Percentiles rank a stretch among this genome's conserved stretches.
phyloP scores from a whole-genome alignment of 164 flowering plant genomes.

The Taxillus chinensis region DNA sequence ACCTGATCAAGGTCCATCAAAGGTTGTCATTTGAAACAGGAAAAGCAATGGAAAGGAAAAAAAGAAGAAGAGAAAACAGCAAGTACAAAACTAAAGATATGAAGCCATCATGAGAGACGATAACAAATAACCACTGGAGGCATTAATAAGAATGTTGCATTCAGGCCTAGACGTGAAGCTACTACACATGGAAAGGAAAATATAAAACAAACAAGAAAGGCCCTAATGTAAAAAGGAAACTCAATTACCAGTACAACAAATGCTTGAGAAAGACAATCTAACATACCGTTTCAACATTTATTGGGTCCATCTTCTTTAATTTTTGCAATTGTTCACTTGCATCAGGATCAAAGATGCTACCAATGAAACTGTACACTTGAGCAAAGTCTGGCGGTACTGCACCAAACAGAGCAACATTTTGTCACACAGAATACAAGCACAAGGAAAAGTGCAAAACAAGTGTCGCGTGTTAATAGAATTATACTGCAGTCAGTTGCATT shows the following conservation, averaged over 20 bases:
- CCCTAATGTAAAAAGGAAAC: background rate
- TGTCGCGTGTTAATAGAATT: too few relatives aligned
- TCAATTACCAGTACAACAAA: background rate
- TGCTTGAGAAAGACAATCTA: background rate
- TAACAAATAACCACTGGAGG: too few relatives aligned
- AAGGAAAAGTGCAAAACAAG: background rate
- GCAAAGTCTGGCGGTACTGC: slow-evolving; percentile 4
- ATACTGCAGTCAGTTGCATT: too few relatives aligned
- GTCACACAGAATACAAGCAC: background rate
- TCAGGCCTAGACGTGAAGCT: background rate
- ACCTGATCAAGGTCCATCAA: slow-evolving; percentile 13
- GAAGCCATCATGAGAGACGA: too few relatives aligned
- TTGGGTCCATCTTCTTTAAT: slow-evolving; percentile 1
- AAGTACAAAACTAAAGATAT: background rate
- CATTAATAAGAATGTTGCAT: too few relatives aligned
- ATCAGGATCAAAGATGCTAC: slow-evolving; percentile 1
- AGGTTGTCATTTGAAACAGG: too few relatives aligned
- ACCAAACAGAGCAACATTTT: background rate
- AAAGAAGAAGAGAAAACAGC: background rate
- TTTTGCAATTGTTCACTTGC: background rate
- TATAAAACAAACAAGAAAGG: background rate
- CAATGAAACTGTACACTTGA: background rate
- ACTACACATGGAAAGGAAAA: background rate
- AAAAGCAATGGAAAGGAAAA: background rate
- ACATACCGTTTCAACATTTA: slow-evolving; percentile 1